Evolutionary conservation across 441 rosid species (phyloP).

Genomic region (Eruca vesicaria): DNA sequence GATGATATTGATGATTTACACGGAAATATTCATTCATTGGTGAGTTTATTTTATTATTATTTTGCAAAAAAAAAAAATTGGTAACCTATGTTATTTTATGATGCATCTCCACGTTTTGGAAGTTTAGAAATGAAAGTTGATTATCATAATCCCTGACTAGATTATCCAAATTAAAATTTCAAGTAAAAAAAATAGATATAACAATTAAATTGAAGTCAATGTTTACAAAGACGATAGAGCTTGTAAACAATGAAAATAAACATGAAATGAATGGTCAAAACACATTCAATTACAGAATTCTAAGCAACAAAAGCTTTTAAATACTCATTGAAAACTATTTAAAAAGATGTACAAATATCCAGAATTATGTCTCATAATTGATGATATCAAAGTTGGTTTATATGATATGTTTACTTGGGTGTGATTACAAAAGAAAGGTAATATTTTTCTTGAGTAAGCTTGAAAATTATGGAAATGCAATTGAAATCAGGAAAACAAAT

Average conservation of each 20-base stretch:
- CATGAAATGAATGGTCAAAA: not conserved
- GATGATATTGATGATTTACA: not conserved
- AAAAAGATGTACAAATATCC: not conserved
- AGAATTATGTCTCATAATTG: not conserved
- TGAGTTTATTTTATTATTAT: not conserved
- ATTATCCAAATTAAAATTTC: not conserved
- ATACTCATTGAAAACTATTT: not conserved
- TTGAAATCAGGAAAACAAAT: not conserved
- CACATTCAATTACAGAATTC: not conserved
- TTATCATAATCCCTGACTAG: not conserved
- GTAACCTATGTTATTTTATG: not conserved
- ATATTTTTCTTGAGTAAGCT: not conserved
- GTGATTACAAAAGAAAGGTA: not conserved
- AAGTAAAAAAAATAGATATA: not conserved
- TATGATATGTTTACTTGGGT: not conserved
- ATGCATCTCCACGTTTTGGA: not conserved
- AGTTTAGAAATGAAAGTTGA: not conserved
- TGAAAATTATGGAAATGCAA: not conserved
- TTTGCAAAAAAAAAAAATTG: not conserved
- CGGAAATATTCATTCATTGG: not conserved
- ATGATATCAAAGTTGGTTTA: not conserved
- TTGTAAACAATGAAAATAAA: not conserved
- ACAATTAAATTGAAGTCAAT: not conserved
- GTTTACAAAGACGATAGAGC: not conserved
- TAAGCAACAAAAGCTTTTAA: not conserved